A percentile compares a stretch with the other conserved stretches of the same genome.
phyloP scores from a whole-genome alignment of 2,329 filamentous ascomycete species.

The Apiospora marii region DNA sequence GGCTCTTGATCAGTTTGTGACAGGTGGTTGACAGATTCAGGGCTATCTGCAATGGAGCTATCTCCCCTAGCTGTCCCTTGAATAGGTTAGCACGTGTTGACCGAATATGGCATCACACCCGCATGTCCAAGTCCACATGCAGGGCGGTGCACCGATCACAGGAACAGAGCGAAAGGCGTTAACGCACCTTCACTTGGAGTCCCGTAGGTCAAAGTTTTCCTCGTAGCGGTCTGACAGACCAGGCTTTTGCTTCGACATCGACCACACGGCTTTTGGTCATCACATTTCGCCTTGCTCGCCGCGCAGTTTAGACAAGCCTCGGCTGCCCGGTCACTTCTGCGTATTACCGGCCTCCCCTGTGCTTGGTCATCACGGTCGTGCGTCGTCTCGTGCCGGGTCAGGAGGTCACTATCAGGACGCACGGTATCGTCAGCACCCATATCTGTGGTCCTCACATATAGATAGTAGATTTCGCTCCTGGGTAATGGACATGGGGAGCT shows the following conservation, averaged over 20 bases:
- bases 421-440: neutral
- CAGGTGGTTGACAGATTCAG: neutral
- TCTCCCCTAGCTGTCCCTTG: neutral
- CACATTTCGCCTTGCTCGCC: constrained; percentile 41
- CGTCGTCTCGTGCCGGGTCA: constrained; percentile 41
- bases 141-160: neutral
- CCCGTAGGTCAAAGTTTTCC: constrained; percentile 31
- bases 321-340: constrained; percentile 39
- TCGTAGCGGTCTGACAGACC: constrained; percentile 34
- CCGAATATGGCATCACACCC: neutral
- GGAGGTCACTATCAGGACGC: constrained; percentile 35
- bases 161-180: neutral
- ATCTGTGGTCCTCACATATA: neutral
- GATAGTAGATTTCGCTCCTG: neutral
- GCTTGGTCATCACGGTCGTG: constrained; percentile 39
- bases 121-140: neutral
- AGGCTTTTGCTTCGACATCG: constrained; percentile 38
- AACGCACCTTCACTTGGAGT: constrained; percentile 32
- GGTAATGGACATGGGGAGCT: neutral
- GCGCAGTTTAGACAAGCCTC: constrained; percentile 40
- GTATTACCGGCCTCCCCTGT: constrained; percentile 37
- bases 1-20: neutral
- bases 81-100: neutral
- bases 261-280: constrained; percentile 40
- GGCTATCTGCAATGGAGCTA: constrained; percentile 9